Evolutionary conservation across 129 eudicot species (phyloP).

Genomic region (Escallonia herrerae): DNA sequence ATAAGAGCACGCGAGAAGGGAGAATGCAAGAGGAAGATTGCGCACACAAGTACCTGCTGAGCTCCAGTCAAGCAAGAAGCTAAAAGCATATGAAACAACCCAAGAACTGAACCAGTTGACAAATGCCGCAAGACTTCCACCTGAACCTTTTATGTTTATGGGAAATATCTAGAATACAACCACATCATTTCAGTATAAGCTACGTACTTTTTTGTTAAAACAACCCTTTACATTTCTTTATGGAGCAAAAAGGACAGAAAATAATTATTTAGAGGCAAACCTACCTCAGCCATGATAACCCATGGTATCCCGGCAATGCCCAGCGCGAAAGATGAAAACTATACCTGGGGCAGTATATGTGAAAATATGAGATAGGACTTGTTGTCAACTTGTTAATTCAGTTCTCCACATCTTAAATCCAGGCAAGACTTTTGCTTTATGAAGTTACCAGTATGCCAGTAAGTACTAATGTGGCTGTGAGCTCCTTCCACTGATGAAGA

Average conservation of each 20-base stretch:
- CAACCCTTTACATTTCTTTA: too few relatives aligned
- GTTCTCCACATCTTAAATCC: too few relatives aligned
- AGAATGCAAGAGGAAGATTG: too few relatives aligned
- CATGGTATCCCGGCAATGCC: slow-evolving; percentile 16
- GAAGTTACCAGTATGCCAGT: slow-evolving; percentile 20
- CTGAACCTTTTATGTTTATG: slow-evolving; percentile 16
- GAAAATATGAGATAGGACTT: too few relatives aligned
- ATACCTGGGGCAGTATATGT: background rate
- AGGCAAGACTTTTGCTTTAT: too few relatives aligned
- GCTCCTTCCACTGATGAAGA: slow-evolving; percentile 4
- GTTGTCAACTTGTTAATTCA: too few relatives aligned
- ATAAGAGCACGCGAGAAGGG: background rate
- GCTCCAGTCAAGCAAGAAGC: slow-evolving; percentile 26
- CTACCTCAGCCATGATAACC: slow-evolving; percentile 24
- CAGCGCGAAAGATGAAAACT: slow-evolving; percentile 7
- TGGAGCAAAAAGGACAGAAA: too few relatives aligned
- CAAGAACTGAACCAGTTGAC: slow-evolving; percentile 1
- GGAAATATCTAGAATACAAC: slow-evolving; percentile 16
- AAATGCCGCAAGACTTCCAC: slow-evolving; percentile 15
- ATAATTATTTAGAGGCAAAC: background rate
- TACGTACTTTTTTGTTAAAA: too few relatives aligned
- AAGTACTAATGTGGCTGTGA: slow-evolving; percentile 7
- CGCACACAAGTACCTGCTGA: slow-evolving; percentile 10
- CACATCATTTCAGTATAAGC: background rate
- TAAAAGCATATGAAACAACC: slow-evolving; percentile 15